These are phyloP conservation scores for Fraxinus velutina DNA, from an alignment of 305 asterid species.

Conservation along the genomic window DNA sequence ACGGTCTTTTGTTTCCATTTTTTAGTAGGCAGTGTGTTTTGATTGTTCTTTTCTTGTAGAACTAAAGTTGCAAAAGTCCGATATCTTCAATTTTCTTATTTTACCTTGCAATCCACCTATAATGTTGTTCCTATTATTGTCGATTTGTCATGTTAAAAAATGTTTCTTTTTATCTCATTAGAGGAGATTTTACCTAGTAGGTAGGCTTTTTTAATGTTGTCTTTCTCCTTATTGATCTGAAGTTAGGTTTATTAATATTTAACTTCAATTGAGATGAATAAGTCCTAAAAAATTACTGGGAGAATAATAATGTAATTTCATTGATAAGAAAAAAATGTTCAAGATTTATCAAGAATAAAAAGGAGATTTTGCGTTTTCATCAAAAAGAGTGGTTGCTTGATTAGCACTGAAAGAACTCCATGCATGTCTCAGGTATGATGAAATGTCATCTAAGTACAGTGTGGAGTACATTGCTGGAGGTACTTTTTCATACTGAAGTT, in stretches of 20 bases:
- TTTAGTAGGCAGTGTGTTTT: background rate
- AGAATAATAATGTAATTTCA: background rate
- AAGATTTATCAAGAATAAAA: background rate
- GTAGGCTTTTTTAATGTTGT: background rate
- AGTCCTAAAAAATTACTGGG: background rate
- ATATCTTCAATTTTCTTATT: background rate
- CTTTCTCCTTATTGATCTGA: background rate
- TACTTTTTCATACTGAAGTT: background rate
- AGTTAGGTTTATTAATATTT: background rate
- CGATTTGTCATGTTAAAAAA: background rate
- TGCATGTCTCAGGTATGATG: slow-evolving; percentile 38
- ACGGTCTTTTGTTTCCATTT: background rate
- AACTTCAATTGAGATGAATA: background rate
- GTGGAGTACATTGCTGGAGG: slow-evolving; percentile 54
- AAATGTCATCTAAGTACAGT: slow-evolving; percentile 34
- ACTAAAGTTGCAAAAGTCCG: background rate
- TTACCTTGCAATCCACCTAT: background rate
- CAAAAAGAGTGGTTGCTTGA: background rate
- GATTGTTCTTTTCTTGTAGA: background rate
- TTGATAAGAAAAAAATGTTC: background rate
- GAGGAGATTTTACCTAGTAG: background rate
- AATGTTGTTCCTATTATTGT: background rate
- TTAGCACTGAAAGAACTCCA: background rate
- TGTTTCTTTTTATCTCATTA: background rate
- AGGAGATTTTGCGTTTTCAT: background rate